phyloP scores from a whole-genome alignment of 1,139 yeast genomes.

The Suhomyces yuchorum region DNA sequence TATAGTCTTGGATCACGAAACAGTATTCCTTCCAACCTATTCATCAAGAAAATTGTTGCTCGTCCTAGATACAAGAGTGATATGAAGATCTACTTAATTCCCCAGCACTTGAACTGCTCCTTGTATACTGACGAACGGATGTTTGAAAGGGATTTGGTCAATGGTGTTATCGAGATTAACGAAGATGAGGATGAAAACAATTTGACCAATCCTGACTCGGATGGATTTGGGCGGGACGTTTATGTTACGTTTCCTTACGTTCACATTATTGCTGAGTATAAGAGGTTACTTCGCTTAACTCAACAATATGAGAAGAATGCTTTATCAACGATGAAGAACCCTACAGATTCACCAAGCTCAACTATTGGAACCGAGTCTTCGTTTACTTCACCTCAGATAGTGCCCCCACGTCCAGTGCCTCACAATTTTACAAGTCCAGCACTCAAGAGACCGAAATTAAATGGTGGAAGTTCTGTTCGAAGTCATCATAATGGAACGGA shows the following conservation, averaged over 20 bases:
- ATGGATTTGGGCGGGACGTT: conserved; percentile 14
- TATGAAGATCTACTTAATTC: conserved; percentile 49
- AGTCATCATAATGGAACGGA: background rate
- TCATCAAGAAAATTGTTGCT: conserved; percentile 49
- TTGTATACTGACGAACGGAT: conserved; percentile 52
- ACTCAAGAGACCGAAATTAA: background rate
- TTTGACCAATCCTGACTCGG: conserved; percentile 7
- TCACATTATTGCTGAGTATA: conserved; percentile 23
- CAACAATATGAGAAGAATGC: conserved; percentile 4
- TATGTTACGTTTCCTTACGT: conserved; percentile 30
- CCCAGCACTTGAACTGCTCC: conserved; percentile 31
- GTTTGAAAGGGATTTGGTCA: conserved; percentile 53
- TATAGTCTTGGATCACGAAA: conserved; percentile 42
- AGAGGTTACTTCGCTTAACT: conserved; percentile 14
- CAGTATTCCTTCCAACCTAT: conserved; percentile 48
- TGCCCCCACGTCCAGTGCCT: conserved; percentile 1
- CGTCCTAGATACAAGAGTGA: conserved; percentile 55
- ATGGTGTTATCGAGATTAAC: conserved; percentile 44
- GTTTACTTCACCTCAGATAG: background rate
- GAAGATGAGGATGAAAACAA: conserved; percentile 7
- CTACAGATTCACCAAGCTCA: background rate
- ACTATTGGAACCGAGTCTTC: background rate
- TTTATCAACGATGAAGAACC: background rate
- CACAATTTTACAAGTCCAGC: background rate
- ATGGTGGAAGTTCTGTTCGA: background rate